A percentile compares a stretch with the other conserved stretches of the same genome.
phyloP scores from a whole-genome alignment of 768 basidiomycete genomes.

The Gloeostereum incarnatum region DNA sequence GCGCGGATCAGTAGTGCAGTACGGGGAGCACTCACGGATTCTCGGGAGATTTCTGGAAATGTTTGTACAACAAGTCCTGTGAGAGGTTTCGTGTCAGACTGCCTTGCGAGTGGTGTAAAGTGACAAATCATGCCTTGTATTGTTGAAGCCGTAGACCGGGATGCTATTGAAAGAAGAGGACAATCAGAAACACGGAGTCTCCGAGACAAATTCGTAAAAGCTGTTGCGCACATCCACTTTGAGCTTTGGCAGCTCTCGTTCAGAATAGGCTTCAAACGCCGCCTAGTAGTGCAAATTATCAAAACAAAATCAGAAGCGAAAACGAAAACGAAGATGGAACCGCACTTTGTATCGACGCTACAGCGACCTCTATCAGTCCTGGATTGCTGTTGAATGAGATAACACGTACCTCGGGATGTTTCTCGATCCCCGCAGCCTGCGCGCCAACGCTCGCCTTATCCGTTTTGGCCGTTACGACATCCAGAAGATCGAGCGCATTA shows the following conservation, averaged over 20 bases:
- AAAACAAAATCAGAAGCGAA: slow-evolving; percentile 2
- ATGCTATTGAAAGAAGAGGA: slow-evolving; percentile 36
- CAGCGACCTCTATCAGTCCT: slow-evolving; percentile 8
- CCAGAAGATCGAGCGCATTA: slow-evolving; percentile 81
- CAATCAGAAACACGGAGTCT: slow-evolving; percentile 9
- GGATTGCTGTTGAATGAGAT: slow-evolving; percentile 2
- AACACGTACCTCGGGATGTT: slow-evolving; percentile 77
- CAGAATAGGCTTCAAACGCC: slow-evolving; percentile 86
- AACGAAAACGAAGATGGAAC: slow-evolving; percentile 1
- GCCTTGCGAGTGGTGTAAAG: not conserved
- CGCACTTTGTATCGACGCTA: slow-evolving; percentile 85
- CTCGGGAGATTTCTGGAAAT: slow-evolving; percentile 94
- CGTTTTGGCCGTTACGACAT: slow-evolving; percentile 84
- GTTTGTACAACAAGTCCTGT: slow-evolving; percentile 82
- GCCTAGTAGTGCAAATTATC: slow-evolving; percentile 32
- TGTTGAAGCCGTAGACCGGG: slow-evolving; percentile 89
- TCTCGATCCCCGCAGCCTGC: slow-evolving; percentile 80
- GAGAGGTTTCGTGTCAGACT: slow-evolving; percentile 4
- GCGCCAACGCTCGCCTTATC: slow-evolving; percentile 88
- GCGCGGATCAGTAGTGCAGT: too few species aligned
- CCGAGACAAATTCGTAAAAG: slow-evolving; percentile 4
- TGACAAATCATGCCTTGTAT: slow-evolving; percentile 53
- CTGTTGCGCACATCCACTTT: slow-evolving; percentile 52
- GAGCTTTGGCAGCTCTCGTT: slow-evolving; percentile 74
- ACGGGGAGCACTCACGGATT: slow-evolving; percentile 61